A percentile compares a stretch with the other conserved stretches of the same genome.
Conservation (phyloP, 768 basidiomycete genomes). For the Lepiota brunneoincarnata region DNA sequence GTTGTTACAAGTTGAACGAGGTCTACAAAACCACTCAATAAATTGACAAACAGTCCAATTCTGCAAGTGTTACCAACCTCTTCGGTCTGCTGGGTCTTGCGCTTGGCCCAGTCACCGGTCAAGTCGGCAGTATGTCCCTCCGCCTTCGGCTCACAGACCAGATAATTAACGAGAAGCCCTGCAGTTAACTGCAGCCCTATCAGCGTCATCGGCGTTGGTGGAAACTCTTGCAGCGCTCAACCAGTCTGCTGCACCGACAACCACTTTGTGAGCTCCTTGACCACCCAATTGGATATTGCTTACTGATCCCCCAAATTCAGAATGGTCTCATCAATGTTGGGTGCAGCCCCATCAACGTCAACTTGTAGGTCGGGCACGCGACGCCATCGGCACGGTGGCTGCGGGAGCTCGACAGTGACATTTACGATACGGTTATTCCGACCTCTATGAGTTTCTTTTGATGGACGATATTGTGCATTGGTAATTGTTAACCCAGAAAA, state of each 20-base stretch:
- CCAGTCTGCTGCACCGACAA: constrained; percentile 28
- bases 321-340: constrained; percentile 17
- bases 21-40: not conserved
- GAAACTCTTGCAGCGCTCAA: constrained; percentile 20
- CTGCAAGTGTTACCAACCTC: constrained; percentile 13
- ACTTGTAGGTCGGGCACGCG: not conserved
- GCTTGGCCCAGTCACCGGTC: not conserved
- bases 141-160: constrained; percentile 10
- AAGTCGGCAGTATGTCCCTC: not conserved
- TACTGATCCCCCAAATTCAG: constrained; percentile 2
- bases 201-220: constrained; percentile 13
- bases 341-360: constrained; percentile 21
- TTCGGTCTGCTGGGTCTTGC: not conserved
- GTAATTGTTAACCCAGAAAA: too few species aligned
- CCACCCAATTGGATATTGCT: too few species aligned
- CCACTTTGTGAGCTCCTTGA: constrained; percentile 18
- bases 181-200: constrained; percentile 20
- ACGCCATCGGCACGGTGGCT: too few species aligned
- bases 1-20: not conserved
- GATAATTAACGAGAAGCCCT: too few species aligned
- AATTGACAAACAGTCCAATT: constrained; percentile 16
- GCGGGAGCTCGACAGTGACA: too few species aligned
- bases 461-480: too few species aligned
- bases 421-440: too few species aligned
- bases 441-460: too few species aligned